Evolutionary conservation across 2,329 filamentous ascomycete species (phyloP).

Genomic region (Fusarium sp.): DNA sequence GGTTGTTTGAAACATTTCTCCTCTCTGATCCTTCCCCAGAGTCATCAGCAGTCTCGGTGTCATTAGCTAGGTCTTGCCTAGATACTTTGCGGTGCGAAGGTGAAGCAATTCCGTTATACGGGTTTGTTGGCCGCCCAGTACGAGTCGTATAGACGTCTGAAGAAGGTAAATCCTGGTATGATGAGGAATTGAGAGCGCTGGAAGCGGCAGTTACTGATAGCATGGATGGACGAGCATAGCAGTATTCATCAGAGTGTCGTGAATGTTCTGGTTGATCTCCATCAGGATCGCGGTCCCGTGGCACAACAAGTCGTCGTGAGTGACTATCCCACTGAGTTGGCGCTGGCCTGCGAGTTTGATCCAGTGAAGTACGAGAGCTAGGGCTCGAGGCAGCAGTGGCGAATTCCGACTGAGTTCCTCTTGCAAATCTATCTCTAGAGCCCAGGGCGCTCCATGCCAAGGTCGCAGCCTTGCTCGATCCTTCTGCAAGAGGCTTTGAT

Average conservation of each 20-base stretch:
- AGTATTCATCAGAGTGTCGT: constrained; percentile 58
- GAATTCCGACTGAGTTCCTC: constrained; percentile 45
- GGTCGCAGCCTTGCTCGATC: constrained; percentile 73
- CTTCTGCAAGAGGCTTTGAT: constrained; percentile 60
- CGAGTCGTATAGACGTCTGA: constrained; percentile 36
- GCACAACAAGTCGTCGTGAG: constrained; percentile 62
- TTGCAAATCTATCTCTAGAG: constrained; percentile 54
- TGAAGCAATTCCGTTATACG: constrained; percentile 21
- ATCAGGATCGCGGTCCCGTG: constrained; percentile 52
- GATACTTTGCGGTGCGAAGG: constrained; percentile 34
- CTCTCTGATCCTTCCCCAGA: constrained; percentile 40
- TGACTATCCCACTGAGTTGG: constrained; percentile 66
- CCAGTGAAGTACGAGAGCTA: constrained; percentile 47
- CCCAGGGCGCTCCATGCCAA: constrained; percentile 69
- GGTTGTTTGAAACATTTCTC: constrained; percentile 29
- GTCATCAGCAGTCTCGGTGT: constrained; percentile 38
- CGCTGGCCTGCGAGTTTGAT: constrained; percentile 52
- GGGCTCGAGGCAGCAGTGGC: constrained; percentile 36
- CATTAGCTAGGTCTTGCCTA: constrained; percentile 34
- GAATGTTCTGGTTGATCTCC: constrained; percentile 48
- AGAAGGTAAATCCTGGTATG: constrained; percentile 42
- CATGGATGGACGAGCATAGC: constrained; percentile 56
- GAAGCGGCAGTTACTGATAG: constrained; percentile 69
- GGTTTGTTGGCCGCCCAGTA: constrained; percentile 29
- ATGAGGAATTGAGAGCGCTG: constrained; percentile 61